Conservation (phyloP, 2,329 filamentous ascomycete genomes). For the Chrysoporthe austroafricana region DNA sequence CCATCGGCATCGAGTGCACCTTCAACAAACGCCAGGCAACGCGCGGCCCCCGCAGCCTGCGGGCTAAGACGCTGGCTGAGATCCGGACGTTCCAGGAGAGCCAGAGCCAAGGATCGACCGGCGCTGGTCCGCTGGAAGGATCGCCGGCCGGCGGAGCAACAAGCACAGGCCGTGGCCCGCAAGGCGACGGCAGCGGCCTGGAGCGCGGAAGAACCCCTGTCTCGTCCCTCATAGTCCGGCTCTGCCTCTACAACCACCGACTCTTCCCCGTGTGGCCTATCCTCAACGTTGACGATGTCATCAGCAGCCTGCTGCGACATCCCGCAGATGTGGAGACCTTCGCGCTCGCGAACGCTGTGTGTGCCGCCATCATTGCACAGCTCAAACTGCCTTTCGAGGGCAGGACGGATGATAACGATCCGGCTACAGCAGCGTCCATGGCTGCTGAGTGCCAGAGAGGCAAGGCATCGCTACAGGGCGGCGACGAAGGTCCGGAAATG, state of each 20-base stretch:
- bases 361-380: conserved; percentile 53
- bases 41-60: conserved; percentile 50
- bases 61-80: conserved; percentile 48
- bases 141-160: conserved; percentile 15
- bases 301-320: conserved; percentile 42
- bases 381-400: conserved; percentile 44
- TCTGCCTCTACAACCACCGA: conserved; percentile 53
- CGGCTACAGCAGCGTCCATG: conserved; percentile 39
- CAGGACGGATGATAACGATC: conserved; percentile 37
- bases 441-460: conserved; percentile 42
- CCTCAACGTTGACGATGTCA: conserved; percentile 48
- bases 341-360: conserved; percentile 50
- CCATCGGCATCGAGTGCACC: conserved; percentile 53
- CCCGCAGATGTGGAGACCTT: conserved; percentile 41
- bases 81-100: conserved; percentile 41
- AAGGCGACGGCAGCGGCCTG: neutral
- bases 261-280: conserved; percentile 58
- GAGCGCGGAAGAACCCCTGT: conserved; percentile 24
- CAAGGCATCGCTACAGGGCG: conserved; percentile 33
- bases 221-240: conserved; percentile 36
- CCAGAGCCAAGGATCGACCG: conserved; percentile 5
- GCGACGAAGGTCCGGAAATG: conserved; percentile 35
- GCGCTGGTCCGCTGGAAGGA: conserved; percentile 1
- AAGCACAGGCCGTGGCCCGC: neutral
- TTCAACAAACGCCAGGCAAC: conserved; percentile 49